These are phyloP conservation scores for Pythium rhizo-oryzae DNA, from an alignment of 352 stramenopile genomes.

Conservation along the genomic window DNA sequence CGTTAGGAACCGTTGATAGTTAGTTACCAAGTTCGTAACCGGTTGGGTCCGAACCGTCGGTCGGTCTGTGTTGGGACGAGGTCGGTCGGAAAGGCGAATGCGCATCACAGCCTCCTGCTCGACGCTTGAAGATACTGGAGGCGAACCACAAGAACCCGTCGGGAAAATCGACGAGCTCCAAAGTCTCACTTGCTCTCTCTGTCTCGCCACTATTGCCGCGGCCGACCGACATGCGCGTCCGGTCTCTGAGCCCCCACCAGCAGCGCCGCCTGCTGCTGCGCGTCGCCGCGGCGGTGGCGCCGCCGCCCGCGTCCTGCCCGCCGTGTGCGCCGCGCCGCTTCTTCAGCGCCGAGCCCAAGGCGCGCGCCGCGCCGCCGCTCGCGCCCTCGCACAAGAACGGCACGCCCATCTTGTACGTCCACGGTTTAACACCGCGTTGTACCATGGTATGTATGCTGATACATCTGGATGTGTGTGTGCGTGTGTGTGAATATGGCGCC, in stretches of 20 bases:
- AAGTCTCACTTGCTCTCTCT: too few relatives aligned
- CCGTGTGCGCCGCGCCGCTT: slow-evolving; percentile 4
- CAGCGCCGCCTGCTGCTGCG: not conserved
- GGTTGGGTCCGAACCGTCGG: not conserved
- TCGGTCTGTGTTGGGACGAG: not conserved
- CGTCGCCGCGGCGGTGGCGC: not conserved
- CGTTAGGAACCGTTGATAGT: too few relatives aligned
- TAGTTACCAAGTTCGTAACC: slow-evolving; percentile 4
- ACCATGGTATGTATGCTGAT: too few relatives aligned
- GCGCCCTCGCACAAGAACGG: slow-evolving; percentile 28
- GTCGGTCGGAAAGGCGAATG: slow-evolving; percentile 5
- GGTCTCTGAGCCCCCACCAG: too few relatives aligned
- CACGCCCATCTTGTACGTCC: slow-evolving; percentile 28
- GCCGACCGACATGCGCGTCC: not conserved
- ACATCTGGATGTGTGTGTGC: too few relatives aligned
- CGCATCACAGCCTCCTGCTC: not conserved
- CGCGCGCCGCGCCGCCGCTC: not conserved
- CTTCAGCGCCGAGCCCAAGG: not conserved
- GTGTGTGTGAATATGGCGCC: too few relatives aligned
- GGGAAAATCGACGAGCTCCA: not conserved
- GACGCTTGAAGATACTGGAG: slow-evolving; percentile 11
- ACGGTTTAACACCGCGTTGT: too few relatives aligned
- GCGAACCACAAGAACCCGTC: not conserved
- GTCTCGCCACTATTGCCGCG: not conserved
- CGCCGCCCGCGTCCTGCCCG: not conserved